Evolutionary conservation across 2,329 filamentous ascomycete species (phyloP).

Genomic region (Curvularia sp.): DNA sequence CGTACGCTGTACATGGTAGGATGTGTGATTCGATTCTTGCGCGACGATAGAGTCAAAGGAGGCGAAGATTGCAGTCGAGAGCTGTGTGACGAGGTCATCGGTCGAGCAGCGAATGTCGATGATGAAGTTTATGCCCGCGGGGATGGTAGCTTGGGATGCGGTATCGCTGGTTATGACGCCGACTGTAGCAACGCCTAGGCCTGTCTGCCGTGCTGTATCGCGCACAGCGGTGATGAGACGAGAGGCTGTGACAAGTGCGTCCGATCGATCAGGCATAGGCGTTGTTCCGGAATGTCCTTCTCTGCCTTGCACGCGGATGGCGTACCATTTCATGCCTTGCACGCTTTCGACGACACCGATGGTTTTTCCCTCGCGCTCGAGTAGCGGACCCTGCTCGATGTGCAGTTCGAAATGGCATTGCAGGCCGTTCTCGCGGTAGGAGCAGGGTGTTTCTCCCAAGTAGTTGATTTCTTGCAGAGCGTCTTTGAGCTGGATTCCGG

Average conservation of each 20-base stretch:
- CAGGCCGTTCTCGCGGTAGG: conserved; percentile 66
- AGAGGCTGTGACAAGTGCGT: conserved; percentile 40
- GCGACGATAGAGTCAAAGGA: conserved; percentile 32
- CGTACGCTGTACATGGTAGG: conserved; percentile 30
- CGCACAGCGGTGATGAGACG: conserved; percentile 37
- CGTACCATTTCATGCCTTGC: conserved; percentile 74
- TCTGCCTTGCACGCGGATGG: conserved; percentile 41
- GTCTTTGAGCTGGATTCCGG: conserved; percentile 58
- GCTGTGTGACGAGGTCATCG: conserved; percentile 36
- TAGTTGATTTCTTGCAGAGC: conserved; percentile 46
- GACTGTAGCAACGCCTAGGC: conserved; percentile 39
- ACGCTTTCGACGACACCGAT: conserved; percentile 74
- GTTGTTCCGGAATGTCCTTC: conserved; percentile 67
- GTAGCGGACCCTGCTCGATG: conserved; percentile 80
- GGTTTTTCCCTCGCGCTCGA: conserved; percentile 67
- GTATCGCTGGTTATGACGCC: conserved; percentile 41
- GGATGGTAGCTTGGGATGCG: conserved; percentile 40
- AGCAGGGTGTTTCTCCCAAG: conserved; percentile 56
- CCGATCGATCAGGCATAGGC: conserved; percentile 65
- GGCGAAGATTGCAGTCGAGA: conserved; percentile 29
- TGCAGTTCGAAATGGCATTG: conserved; percentile 82
- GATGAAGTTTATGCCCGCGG: conserved; percentile 38
- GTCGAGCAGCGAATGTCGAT: conserved; percentile 42
- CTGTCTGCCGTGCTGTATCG: conserved; percentile 29
- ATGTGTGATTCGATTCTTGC: conserved; percentile 33